Evolutionary conservation across 495 filamentous ascomycete genomes (phyloP).

Genomic region (Penicillium maclennaniae): DNA sequence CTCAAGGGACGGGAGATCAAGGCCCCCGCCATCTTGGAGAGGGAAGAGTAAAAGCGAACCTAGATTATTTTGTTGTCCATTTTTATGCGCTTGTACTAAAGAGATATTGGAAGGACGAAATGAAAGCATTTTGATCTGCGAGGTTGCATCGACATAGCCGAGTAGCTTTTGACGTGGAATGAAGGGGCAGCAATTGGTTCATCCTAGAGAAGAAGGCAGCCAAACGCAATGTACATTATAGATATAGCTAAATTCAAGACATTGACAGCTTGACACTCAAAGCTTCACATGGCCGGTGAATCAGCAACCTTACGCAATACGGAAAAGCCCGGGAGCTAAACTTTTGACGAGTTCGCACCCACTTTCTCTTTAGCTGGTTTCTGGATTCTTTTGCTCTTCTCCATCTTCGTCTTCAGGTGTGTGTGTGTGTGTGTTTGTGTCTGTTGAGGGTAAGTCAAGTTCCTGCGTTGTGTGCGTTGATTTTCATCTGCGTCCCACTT

Average conservation of each 20-base stretch:
- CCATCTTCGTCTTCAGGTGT: constrained; percentile 1
- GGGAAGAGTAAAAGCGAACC: constrained; percentile 48
- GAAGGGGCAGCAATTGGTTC: background rate
- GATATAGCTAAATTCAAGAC: background rate
- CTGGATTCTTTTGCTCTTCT: constrained; percentile 9
- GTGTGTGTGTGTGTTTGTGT: background rate
- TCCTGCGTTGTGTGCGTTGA: constrained; percentile 5
- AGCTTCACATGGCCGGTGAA: constrained; percentile 19
- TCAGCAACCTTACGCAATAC: constrained; percentile 39
- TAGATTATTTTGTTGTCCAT: constrained; percentile 5
- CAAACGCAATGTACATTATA: background rate
- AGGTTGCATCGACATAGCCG: background rate
- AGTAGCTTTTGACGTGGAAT: background rate
- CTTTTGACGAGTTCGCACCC: constrained; percentile 31
- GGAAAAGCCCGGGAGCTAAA: constrained; percentile 45
- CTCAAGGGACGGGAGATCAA: constrained; percentile 70
- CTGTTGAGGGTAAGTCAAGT: background rate
- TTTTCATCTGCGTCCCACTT: constrained; percentile 18
- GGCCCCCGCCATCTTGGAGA: constrained; percentile 72
- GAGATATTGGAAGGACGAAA: background rate
- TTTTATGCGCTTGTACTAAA: background rate
- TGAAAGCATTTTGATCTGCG: background rate
- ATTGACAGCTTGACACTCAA: background rate
- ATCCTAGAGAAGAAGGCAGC: background rate
- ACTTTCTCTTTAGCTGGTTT: constrained; percentile 14